These are phyloP conservation scores for Pichia sp. DNA, from an alignment of 1,139 yeast species.

Conservation along the genomic window DNA sequence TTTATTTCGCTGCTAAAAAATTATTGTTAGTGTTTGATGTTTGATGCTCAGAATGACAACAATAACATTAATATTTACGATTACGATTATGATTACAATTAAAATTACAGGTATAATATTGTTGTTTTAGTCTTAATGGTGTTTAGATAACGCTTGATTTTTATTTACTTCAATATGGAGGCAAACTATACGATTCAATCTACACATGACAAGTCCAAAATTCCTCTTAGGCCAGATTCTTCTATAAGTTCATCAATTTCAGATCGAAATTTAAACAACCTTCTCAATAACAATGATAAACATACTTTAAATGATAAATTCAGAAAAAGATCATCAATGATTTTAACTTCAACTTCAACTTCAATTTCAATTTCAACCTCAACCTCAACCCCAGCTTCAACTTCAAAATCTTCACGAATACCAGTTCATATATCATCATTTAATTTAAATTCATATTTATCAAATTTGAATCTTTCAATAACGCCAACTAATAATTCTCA, in stretches of 20 bases:
- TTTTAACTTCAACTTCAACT: not conserved
- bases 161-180: not conserved
- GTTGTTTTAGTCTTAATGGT: no score
- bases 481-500: not conserved
- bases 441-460: not conserved
- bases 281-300: not conserved
- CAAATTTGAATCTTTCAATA: not conserved
- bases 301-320: not conserved
- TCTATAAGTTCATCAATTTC: slow-evolving; percentile 1
- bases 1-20: no score
- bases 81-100: no score
- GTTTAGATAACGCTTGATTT: no score
- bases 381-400: not conserved
- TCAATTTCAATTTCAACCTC: not conserved
- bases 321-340: slow-evolving; percentile 6
- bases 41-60: no score
- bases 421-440: slow-evolving; percentile 6
- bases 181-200: not conserved
- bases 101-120: no score
- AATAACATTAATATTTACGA: no score
- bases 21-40: no score
- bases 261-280: not conserved
- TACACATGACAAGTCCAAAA: slow-evolving; percentile 11
- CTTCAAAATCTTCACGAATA: slow-evolving; percentile 3
- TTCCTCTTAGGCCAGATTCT: slow-evolving; percentile 6